Base-by-base conservation (phyloP, 2,329 filamentous ascomycete genomes). In the Ophiostoma sp. region DNA sequence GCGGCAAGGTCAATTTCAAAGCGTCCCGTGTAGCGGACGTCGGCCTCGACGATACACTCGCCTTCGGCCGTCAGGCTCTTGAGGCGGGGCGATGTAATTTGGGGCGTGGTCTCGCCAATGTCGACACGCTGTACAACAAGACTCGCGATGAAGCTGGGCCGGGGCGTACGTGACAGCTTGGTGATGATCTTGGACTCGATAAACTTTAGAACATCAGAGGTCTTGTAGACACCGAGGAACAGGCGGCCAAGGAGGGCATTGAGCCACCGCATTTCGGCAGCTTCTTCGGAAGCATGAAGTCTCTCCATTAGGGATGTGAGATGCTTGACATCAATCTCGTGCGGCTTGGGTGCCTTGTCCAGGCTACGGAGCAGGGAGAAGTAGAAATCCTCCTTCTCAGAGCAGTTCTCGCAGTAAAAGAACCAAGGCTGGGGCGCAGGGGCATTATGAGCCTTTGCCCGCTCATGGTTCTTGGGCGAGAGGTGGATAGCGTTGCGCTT, bases 321-420 rank as follows among this genome's bases (percentile, higher is more conserved):
- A 82, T 97, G 91, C 79, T 92, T 91, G 19, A 94, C 89, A 39
- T 97, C 92, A 78, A 97, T 97, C 17, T 90, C 87, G 75, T 93
- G 88, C 11, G 93, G 92, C 71, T 87, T 86, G 0, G 94, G 94
- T 0, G 90, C 87, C 25, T 85, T 84, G 77, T 94, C 91, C 80
- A 97, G 93, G 76, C 95, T 97, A 78, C 91, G 90, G 52, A 99
- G 85, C 77, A 99, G 85, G 15, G 95, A 93, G 82, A 97, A 95
- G 81, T 99, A 99, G 82, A 99, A 98, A 80, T 99, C 96, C 82
- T 99, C 96, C 81, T 99, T 99, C 64, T 96, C 94, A 0, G 95
- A 97, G 80, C 93, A 93, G 79, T 97, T 97, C 77, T 98, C 94
- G 0, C 93, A 97, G 82, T 98, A 99, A 4, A 99, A 85, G 79